These are phyloP conservation scores for Ananas comosus DNA, from an alignment of 176 grass and related monocot genomes.

Conservation along the genomic window DNA sequence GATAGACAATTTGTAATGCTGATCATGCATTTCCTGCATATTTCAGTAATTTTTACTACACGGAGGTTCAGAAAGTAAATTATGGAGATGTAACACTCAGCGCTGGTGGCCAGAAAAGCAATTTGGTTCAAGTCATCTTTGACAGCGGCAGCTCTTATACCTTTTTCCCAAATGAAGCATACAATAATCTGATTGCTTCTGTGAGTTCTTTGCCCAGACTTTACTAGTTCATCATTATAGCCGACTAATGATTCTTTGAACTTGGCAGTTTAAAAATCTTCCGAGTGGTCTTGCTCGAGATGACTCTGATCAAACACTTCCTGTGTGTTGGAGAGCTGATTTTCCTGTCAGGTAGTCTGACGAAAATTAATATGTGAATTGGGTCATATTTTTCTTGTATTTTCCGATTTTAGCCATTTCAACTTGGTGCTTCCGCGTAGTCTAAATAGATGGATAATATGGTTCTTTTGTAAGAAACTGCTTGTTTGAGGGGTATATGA, in stretches of 20 bases:
- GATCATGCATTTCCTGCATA: neutral
- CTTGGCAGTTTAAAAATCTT: conserved; percentile 42
- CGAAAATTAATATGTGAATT: neutral
- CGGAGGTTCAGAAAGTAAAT: conserved; percentile 48
- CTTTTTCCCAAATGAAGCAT: conserved; percentile 86
- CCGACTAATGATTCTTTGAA: conserved; percentile 10
- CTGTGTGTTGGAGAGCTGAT: conserved; percentile 66
- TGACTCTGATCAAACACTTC: conserved; percentile 65
- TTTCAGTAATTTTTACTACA: conserved; percentile 59
- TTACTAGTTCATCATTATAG: conserved; percentile 3
- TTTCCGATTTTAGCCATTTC: neutral
- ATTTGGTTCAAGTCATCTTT: conserved; percentile 69
- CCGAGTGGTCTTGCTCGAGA: conserved; percentile 47
- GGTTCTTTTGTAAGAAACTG: no score
- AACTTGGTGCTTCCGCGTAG: neutral
- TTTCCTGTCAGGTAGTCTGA: conserved; percentile 66
- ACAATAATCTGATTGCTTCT: conserved; percentile 48
- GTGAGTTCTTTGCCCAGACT: conserved; percentile 31
- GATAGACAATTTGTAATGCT: neutral
- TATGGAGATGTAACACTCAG: conserved; percentile 53
- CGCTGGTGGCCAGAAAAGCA: conserved; percentile 26
- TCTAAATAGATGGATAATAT: neutral
- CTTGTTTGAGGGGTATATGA: no score
- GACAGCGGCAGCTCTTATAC: conserved; percentile 96
- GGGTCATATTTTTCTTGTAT: neutral